phyloP scores from a whole-genome alignment of 1,284 basidiomycete species.

The Naganishia sp. region DNA sequence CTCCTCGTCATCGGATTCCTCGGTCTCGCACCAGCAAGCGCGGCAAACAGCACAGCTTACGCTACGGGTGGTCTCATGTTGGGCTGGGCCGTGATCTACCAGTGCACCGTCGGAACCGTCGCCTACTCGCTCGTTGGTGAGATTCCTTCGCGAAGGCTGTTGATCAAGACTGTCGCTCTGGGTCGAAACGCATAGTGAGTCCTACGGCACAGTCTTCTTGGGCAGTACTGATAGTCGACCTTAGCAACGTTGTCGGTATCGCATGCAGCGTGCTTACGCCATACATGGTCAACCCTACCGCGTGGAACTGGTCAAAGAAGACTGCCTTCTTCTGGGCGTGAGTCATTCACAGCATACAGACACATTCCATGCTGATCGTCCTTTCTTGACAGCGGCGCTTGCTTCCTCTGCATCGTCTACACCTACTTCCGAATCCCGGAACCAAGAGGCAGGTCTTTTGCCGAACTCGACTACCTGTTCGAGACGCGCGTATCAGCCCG shows the following conservation, averaged over 20 bases:
- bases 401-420: constrained; percentile 52
- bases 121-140: constrained; percentile 57
- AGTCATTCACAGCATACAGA: not conserved
- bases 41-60: constrained; percentile 41
- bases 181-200: constrained; percentile 51
- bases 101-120: constrained; percentile 49
- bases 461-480: constrained; percentile 55
- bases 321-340: constrained; percentile 36
- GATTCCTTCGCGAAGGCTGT: constrained; percentile 55
- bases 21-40: constrained; percentile 47
- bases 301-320: constrained; percentile 54
- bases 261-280: constrained; percentile 52
- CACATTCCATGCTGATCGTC: constrained; percentile 8
- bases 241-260: constrained; percentile 56
- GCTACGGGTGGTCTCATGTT: constrained; percentile 56
- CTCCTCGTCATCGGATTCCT: constrained; percentile 58
- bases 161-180: constrained; percentile 60
- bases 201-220: constrained; percentile 7
- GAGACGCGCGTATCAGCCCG: constrained; percentile 46
- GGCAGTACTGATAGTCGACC: constrained; percentile 31
- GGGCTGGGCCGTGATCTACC: constrained; percentile 53
- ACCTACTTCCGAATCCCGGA: constrained; percentile 54
- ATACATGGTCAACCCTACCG: constrained; percentile 56
- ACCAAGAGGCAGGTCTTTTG: constrained; percentile 53
- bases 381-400: constrained; percentile 37